A percentile compares a stretch with the other conserved stretches of the same genome.
These are phyloP conservation scores for Tetracladium setigerum DNA, from an alignment of 495 filamentous ascomycete species.

Conservation along the genomic window DNA sequence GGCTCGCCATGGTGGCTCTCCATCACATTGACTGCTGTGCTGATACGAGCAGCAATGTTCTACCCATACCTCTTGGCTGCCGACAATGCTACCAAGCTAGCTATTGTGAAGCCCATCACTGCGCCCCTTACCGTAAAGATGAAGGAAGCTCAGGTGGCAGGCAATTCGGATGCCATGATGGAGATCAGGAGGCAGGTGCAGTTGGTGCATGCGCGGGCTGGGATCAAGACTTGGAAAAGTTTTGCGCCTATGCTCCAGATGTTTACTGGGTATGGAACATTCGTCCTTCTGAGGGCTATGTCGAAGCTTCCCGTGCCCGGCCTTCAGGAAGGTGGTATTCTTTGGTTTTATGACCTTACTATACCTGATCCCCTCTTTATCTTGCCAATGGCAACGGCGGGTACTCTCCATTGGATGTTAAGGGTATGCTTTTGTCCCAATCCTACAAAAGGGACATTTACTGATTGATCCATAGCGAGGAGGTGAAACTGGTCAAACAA, in stretches of 20 bases:
- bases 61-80: slow-evolving; percentile 52
- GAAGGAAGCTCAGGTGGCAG: slow-evolving; percentile 24
- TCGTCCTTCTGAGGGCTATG: slow-evolving; percentile 71
- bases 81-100: slow-evolving; percentile 48
- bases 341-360: slow-evolving; percentile 79
- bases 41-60: slow-evolving; percentile 58
- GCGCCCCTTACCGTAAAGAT: slow-evolving; percentile 44
- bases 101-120: slow-evolving; percentile 36
- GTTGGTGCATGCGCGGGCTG: slow-evolving; percentile 41
- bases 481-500: slow-evolving; percentile 28
- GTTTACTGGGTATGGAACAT: slow-evolving; percentile 71
- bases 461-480: slow-evolving; percentile 34
- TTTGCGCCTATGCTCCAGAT: slow-evolving; percentile 57
- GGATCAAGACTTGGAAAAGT: slow-evolving; percentile 42
- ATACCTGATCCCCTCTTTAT: slow-evolving; percentile 66
- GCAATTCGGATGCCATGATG: slow-evolving; percentile 36
- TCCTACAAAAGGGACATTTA: neutral
- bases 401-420: slow-evolving; percentile 44
- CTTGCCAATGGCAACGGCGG: slow-evolving; percentile 51
- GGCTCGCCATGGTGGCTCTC: slow-evolving; percentile 78
- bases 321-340: slow-evolving; percentile 55
- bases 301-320: slow-evolving; percentile 69
- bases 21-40: slow-evolving; percentile 53
- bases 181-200: slow-evolving; percentile 36
- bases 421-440: slow-evolving; percentile 39